These are phyloP conservation scores for Podila horticola DNA, from an alignment of 192 early-diverging fungal genomes.

Conservation along the genomic window DNA sequence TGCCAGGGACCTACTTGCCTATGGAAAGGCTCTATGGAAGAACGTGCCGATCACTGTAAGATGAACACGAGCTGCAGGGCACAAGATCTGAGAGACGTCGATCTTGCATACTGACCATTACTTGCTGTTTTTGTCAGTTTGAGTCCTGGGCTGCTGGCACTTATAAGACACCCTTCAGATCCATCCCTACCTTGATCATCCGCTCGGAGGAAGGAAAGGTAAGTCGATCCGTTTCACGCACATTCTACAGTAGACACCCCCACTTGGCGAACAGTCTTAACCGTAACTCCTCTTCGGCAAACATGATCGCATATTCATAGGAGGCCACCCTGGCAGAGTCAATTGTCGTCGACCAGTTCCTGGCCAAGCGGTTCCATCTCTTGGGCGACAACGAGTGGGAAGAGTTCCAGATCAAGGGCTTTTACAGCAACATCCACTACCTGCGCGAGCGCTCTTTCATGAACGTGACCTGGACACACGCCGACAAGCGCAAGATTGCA, in stretches of 20 bases:
- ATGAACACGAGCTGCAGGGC: too few species aligned
- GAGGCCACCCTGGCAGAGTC: conserved; percentile 27
- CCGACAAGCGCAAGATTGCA: conserved; percentile 26
- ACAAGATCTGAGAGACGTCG: too few species aligned
- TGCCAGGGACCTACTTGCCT: conserved; percentile 23
- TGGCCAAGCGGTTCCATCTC: conserved; percentile 25
- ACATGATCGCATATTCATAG: not conserved
- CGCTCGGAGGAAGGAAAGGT: conserved; percentile 27
- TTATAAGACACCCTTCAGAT: conserved; percentile 24
- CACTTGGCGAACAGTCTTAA: too few species aligned
- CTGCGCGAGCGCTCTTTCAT: conserved; percentile 33
- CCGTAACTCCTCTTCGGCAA: not conserved
- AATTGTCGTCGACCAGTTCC: conserved; percentile 32
- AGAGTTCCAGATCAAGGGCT: conserved; percentile 27
- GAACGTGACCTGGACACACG: conserved; percentile 33
- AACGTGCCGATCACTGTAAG: conserved; percentile 18
- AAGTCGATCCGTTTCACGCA: not conserved
- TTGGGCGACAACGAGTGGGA: conserved; percentile 43
- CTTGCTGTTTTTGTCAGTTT: not conserved
- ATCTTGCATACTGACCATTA: not conserved
- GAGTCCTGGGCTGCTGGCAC: conserved; percentile 10
- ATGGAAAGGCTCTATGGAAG: conserved; percentile 30
- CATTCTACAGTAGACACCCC: too few species aligned
- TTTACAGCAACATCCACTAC: conserved; percentile 36
- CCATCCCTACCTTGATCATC: conserved; percentile 23